Conservation (phyloP, 163 green algal species). For the Chlamydomonas reinhardtii region DNA sequence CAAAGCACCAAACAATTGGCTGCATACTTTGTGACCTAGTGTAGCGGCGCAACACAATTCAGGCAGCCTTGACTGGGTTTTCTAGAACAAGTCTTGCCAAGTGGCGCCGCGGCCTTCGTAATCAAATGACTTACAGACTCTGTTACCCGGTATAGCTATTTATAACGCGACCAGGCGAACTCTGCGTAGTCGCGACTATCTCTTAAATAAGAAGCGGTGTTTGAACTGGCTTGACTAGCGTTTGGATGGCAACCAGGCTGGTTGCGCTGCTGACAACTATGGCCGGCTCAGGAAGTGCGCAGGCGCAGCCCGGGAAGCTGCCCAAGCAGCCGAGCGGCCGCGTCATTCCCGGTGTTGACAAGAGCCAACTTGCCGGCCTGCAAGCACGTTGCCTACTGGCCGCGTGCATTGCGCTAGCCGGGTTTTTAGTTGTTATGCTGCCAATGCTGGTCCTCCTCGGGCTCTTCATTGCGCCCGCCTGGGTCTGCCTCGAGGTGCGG, state of each 20-base stretch:
- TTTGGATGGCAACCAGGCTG: not conserved
- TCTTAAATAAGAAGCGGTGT: not conserved
- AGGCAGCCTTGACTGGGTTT: no score
- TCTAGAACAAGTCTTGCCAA: no score
- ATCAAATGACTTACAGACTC: no score
- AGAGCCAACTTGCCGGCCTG: not conserved
- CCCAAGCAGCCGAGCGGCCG: no score
- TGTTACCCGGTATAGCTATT: no score
- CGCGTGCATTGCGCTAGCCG: not conserved
- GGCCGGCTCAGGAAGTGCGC: no score
- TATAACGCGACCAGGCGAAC: no score
- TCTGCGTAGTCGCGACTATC: not conserved
- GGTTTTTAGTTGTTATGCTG: not conserved
- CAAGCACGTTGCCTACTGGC: slow-evolving; percentile 7
- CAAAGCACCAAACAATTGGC: no score
- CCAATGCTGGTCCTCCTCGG: slow-evolving; percentile 3
- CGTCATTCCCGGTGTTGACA: not conserved
- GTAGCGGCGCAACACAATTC: no score
- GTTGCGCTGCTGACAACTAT: not conserved
- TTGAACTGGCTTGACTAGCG: not conserved
- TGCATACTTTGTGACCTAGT: no score
- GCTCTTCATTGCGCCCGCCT: slow-evolving; percentile 3
- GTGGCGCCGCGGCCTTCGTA: no score
- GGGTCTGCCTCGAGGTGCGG: not conserved
- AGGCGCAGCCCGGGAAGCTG: not conserved